phyloP scores from a whole-genome alignment of 2,329 filamentous ascomycete species.

The Piedraia hortae region DNA sequence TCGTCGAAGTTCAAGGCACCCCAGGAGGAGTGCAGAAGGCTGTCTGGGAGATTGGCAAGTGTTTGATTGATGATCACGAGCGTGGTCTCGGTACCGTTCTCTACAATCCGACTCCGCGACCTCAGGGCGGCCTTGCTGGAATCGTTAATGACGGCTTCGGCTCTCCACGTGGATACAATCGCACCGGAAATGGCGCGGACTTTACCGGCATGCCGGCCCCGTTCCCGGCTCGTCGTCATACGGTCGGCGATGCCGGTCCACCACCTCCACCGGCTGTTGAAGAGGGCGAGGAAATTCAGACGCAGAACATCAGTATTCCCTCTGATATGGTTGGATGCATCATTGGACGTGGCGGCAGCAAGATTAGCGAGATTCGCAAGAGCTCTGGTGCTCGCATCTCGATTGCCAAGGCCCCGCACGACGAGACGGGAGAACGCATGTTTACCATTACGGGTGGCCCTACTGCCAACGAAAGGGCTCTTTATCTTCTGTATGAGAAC shows the following conservation, averaged over 20 bases:
- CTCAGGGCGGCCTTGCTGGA: conserved; percentile 32
- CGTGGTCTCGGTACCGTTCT: conserved; percentile 88
- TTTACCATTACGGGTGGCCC: conserved; percentile 97
- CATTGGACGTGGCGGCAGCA: conserved; percentile 79
- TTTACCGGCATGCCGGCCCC: conserved; percentile 57
- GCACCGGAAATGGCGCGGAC: conserved; percentile 89
- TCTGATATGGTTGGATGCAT: conserved; percentile 99
- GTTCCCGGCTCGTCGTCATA: conserved; percentile 43
- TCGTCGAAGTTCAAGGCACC: conserved; percentile 87
- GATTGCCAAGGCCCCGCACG: conserved; percentile 88
- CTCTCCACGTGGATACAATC: conserved; percentile 41
- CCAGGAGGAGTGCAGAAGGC: conserved; percentile 89
- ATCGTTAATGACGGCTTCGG: conserved; percentile 24
- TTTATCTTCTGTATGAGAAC: conserved; percentile 95
- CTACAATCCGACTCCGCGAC: conserved; percentile 87
- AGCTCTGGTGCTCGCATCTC: conserved; percentile 90
- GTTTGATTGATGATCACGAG: conserved; percentile 90
- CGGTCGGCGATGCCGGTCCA: conserved; percentile 44
- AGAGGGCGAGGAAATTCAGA: conserved; percentile 92
- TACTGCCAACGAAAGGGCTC: conserved; percentile 77
- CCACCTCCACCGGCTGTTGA: conserved; percentile 70
- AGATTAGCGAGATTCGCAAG: conserved; percentile 97
- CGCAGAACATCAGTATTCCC: conserved; percentile 97
- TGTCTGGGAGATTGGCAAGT: conserved; percentile 97
- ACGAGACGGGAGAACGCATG: conserved; percentile 95